These are phyloP conservation scores for Magnusiomyces tetraspermus DNA, from an alignment of 1,139 yeast species.

Conservation along the genomic window DNA sequence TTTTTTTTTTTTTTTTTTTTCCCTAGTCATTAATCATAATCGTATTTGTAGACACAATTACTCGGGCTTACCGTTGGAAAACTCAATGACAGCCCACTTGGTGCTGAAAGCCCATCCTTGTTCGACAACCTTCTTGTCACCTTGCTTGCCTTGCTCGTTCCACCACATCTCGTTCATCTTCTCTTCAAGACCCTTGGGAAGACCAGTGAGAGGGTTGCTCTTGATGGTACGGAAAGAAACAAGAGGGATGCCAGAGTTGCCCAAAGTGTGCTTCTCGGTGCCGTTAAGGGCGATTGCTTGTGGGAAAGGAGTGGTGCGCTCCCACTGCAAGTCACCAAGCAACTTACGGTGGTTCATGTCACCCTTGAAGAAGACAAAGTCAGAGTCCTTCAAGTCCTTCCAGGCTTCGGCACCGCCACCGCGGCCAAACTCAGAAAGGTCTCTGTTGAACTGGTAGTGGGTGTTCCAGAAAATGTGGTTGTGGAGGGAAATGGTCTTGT, in stretches of 20 bases:
- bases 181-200: slow-evolving; percentile 60
- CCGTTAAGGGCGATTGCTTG: slow-evolving; percentile 40
- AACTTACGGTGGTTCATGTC: slow-evolving; percentile 92
- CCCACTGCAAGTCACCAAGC: slow-evolving; percentile 87
- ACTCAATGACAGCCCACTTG: slow-evolving; percentile 83
- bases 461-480: slow-evolving; percentile 84
- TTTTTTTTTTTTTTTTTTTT: no score
- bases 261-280: slow-evolving; percentile 36
- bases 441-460: slow-evolving; percentile 56
- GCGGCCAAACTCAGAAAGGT: slow-evolving; percentile 43
- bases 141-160: slow-evolving; percentile 13
- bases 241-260: slow-evolving; percentile 47
- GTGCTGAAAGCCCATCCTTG: slow-evolving; percentile 80
- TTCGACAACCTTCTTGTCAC: slow-evolving; percentile 13
- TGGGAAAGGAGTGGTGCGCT: slow-evolving; percentile 62
- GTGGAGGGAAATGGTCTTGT: slow-evolving; percentile 46
- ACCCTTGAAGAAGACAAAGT: slow-evolving; percentile 80
- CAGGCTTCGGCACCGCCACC: slow-evolving; percentile 52
- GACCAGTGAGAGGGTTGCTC: slow-evolving; percentile 93
- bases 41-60: background rate
- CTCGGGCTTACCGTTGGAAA: slow-evolving; percentile 17
- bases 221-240: slow-evolving; percentile 84
- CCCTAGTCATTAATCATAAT: background rate
- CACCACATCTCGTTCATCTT: slow-evolving; percentile 52
- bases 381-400: slow-evolving; percentile 45